phyloP scores from a whole-genome alignment of 495 filamentous ascomycete genomes.

The Stereocaulon alpinum region DNA sequence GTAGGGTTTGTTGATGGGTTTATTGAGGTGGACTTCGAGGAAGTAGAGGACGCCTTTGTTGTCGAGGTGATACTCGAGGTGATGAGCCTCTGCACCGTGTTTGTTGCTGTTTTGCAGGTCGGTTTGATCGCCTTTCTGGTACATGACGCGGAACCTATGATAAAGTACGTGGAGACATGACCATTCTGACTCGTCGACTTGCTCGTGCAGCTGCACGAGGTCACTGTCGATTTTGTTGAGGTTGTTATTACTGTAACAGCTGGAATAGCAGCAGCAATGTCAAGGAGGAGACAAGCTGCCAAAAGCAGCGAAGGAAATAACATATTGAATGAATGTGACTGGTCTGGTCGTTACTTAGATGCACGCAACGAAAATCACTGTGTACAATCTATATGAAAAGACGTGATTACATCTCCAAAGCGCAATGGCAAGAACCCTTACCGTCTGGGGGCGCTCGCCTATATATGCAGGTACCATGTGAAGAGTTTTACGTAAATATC shows the following conservation, averaged over 20 bases:
- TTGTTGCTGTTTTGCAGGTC: slow-evolving; percentile 6
- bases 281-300: neutral
- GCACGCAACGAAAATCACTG: neutral
- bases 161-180: neutral
- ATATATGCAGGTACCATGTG: neutral
- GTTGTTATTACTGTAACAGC: slow-evolving; percentile 6
- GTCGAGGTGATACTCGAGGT: slow-evolving; percentile 6
- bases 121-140: neutral
- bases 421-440: neutral
- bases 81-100: neutral
- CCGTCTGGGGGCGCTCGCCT: neutral
- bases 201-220: slow-evolving; percentile 5
- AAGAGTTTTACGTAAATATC: neutral
- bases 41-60: neutral
- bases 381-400: neutral
- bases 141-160: neutral
- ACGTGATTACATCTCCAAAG: neutral
- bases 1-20: neutral
- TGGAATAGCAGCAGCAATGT: neutral
- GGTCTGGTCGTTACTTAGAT: neutral
- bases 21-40: neutral
- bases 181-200: slow-evolving; percentile 6
- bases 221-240: neutral
- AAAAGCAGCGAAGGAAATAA: neutral
- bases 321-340: neutral